These are phyloP conservation scores for Penicillium janthinellum DNA, from an alignment of 2,329 filamentous ascomycete species.

Conservation along the genomic window DNA sequence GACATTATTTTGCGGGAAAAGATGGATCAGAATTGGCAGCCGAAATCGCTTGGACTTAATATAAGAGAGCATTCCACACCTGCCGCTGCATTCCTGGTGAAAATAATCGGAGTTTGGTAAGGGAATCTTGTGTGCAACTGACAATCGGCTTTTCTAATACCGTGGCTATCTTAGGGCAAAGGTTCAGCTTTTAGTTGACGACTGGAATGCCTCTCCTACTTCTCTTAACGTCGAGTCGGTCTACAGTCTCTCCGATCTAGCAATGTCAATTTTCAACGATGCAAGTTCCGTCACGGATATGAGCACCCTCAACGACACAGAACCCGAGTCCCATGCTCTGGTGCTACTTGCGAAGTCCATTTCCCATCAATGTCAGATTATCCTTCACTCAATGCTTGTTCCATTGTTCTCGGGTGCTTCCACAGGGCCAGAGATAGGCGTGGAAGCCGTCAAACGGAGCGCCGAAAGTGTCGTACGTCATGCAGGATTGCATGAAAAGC, in stretches of 20 bases:
- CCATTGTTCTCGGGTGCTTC: neutral
- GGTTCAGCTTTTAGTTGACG: neutral
- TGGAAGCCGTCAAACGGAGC: neutral
- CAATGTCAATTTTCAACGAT: no score
- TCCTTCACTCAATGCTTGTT: neutral
- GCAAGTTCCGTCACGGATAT: no score
- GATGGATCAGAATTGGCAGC: neutral
- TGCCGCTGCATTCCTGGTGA: neutral
- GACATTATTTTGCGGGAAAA: neutral
- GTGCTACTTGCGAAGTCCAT: neutral
- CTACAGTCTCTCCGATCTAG: no score
- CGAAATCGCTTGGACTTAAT: neutral
- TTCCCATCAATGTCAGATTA: neutral
- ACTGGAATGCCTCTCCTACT: no score
- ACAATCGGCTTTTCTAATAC: no score
- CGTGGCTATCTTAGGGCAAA: neutral
- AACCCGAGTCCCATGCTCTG: no score
- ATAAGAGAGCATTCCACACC: neutral
- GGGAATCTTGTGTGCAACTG: neutral
- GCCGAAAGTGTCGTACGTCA: neutral
- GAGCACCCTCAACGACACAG: no score
- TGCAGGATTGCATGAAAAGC: neutral
- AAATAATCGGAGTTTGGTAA: neutral
- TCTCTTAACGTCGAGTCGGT: no score
- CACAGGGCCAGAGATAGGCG: neutral